Percentiles rank a stretch among this genome's conserved stretches.
Evolutionary conservation across 1,284 basidiomycete genomes (phyloP).

Genomic region (Boletellus deceptivus): DNA sequence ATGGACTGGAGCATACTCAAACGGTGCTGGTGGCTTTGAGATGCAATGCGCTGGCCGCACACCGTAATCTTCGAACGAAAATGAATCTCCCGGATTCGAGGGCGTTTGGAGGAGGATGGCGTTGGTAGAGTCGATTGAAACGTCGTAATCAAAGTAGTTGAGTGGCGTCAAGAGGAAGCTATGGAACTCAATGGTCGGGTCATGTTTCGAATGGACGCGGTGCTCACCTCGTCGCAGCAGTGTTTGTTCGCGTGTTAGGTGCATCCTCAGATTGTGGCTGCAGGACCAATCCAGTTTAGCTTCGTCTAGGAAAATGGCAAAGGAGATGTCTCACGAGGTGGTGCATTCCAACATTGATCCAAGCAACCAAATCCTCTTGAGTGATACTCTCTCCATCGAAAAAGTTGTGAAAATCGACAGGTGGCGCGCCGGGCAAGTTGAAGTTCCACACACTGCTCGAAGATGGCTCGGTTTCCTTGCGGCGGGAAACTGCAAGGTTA

Average conservation of each 20-base stretch:
- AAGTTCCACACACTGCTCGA: slow-evolving; percentile 61
- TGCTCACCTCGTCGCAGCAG: slow-evolving; percentile 52
- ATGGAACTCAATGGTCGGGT: background rate
- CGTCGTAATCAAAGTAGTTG: slow-evolving; percentile 64
- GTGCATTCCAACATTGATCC: slow-evolving; percentile 66
- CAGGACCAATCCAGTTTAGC: background rate
- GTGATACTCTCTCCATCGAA: slow-evolving; percentile 62
- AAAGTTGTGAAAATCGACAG: slow-evolving; percentile 62
- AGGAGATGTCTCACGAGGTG: slow-evolving; percentile 40
- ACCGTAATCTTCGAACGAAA: slow-evolving; percentile 51
- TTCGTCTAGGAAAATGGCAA: background rate
- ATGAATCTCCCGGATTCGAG: slow-evolving; percentile 38
- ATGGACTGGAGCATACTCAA: slow-evolving; percentile 41
- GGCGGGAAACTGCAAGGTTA: slow-evolving; percentile 55
- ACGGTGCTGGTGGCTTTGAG: slow-evolving; percentile 41
- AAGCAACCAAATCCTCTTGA: slow-evolving; percentile 61
- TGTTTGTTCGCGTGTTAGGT: slow-evolving; percentile 60
- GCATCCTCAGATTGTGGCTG: slow-evolving; percentile 59
- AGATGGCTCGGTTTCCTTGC: slow-evolving; percentile 59
- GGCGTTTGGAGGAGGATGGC: slow-evolving; percentile 51
- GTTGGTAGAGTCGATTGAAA: slow-evolving; percentile 55
- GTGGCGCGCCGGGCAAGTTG: slow-evolving; percentile 55
- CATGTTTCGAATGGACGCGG: background rate
- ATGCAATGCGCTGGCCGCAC: slow-evolving; percentile 48
- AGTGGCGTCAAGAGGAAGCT: slow-evolving; percentile 61